Evolutionary conservation across 2,329 filamentous ascomycete species (phyloP), one percentile per base, ranked within the genome.

Genomic region (Hansfordia pulvinata): DNA sequence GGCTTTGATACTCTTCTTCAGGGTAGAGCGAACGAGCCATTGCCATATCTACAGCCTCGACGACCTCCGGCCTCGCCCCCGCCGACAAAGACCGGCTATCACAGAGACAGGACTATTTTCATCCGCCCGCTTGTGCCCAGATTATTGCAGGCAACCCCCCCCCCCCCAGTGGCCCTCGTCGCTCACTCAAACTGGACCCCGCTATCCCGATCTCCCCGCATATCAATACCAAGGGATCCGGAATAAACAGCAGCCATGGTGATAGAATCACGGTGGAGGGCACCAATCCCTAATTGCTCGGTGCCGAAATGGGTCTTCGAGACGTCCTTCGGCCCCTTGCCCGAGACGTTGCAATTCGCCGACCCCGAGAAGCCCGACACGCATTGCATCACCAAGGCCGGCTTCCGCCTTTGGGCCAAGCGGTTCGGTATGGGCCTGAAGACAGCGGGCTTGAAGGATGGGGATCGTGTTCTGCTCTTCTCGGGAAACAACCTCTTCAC

Each of bases 401-500:
- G 67, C 32, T 81, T 76, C 47, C 74, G 81, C 13, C 58, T 76
- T 35, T 76, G 79, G 58, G 65, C 73, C 18, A 77, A 85, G 48
- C 72, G 80, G 10, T 53, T 90, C 18, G 82, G 79, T 1, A 58
- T 71, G 2, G 82, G 82, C 2, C 54, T 84, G 17, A 60, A 59
- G 23, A 63, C 64, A 29, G 62, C 66, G 10, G 82, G 81, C 1
- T 53, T 88, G 11, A 53, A 71, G 34, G 55, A 58, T 0, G 76
- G 79, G 8, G 80, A 85, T 38, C 69, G 79, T 3, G 69, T 88
- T 4, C 54, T 88, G 24, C 53, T 88, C 12, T 86, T 77, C 50
- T 76, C 76, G 0, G 68, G 72, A 13, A 88, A 86, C 50, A 75
- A 67, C 37, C 49, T 88, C 10, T 82, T 77, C 54, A 82, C 76